A percentile compares a stretch with the other conserved stretches of the same genome.
These are phyloP conservation scores for Diaporthe humulicola DNA, from an alignment of 2,329 filamentous ascomycete genomes.

Conservation along the genomic window DNA sequence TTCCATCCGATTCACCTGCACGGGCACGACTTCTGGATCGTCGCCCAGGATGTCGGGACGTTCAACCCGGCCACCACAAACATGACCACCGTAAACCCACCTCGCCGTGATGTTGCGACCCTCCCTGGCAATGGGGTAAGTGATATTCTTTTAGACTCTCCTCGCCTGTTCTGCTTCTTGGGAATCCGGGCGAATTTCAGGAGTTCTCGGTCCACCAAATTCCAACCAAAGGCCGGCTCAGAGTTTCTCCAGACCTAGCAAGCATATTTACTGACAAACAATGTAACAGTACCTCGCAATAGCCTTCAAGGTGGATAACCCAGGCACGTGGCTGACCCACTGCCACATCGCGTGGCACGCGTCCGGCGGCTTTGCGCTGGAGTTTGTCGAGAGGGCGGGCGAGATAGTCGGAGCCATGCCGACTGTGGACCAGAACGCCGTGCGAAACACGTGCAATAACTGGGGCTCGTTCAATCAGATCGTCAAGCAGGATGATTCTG, in stretches of 20 bases:
- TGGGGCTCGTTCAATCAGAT: slow-evolving; percentile 42
- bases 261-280: slow-evolving; percentile 36
- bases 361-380: slow-evolving; percentile 51
- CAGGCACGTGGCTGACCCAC: slow-evolving; percentile 49
- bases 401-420: slow-evolving; percentile 40
- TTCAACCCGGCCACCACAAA: slow-evolving; percentile 39
- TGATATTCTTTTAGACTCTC: not conserved
- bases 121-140: slow-evolving; percentile 44
- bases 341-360: slow-evolving; percentile 51
- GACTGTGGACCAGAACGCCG: slow-evolving; percentile 8
- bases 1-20: slow-evolving; percentile 64
- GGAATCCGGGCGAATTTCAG: not conserved
- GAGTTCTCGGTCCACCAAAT: no score
- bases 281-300: slow-evolving; percentile 46
- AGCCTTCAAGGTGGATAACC: slow-evolving; percentile 52
- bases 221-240: not conserved
- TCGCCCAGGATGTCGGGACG: slow-evolving; percentile 49
- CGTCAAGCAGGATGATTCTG: slow-evolving; percentile 41
- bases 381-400: slow-evolving; percentile 50
- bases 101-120: slow-evolving; percentile 53
- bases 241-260: not conserved
- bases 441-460: slow-evolving; percentile 42
- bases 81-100: slow-evolving; percentile 50
- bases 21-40: slow-evolving; percentile 64
- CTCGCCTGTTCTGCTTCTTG: not conserved